Evolutionary conservation across 768 basidiomycete species (phyloP).

Genomic region (Agaricus blazei): DNA sequence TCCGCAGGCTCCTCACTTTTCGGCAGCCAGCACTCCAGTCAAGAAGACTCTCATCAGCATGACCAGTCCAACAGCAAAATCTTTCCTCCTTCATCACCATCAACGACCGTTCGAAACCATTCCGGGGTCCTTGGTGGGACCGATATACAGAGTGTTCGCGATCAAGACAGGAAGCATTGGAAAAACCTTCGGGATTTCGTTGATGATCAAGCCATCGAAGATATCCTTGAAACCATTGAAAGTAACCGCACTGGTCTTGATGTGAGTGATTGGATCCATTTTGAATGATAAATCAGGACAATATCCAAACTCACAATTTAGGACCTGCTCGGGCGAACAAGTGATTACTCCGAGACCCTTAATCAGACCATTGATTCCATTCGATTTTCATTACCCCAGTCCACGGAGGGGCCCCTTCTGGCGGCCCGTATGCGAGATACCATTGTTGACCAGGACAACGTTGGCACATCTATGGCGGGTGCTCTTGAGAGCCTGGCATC

Average conservation of each 20-base stretch:
- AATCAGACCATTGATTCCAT: constrained; percentile 51
- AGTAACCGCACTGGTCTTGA: constrained; percentile 63
- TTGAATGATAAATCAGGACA: not conserved
- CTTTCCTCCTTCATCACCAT: constrained; percentile 21
- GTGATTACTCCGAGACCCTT: constrained; percentile 65
- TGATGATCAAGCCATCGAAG: constrained; percentile 78
- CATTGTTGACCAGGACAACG: constrained; percentile 50
- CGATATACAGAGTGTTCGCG: not conserved
- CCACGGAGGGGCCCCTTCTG: constrained; percentile 9
- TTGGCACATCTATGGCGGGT: constrained; percentile 62
- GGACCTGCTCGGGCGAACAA: constrained; percentile 59
- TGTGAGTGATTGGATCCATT: constrained; percentile 32
- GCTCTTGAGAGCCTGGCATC: constrained; percentile 66
- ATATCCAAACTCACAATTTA: constrained; percentile 20
- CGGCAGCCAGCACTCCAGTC: constrained; percentile 64
- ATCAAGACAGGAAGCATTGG: constrained; percentile 56
- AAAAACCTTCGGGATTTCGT: constrained; percentile 85
- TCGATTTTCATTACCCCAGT: constrained; percentile 41
- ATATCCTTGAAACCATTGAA: constrained; percentile 69
- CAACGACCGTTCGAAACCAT: constrained; percentile 24
- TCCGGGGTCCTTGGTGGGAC: not conserved
- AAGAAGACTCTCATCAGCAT: constrained; percentile 17
- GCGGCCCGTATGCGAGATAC: constrained; percentile 40
- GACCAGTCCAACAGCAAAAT: constrained; percentile 4
- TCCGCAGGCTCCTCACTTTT: constrained; percentile 72